Base-by-base conservation (phyloP, 140 eudicot species). In the Cichorium intybus region DNA sequence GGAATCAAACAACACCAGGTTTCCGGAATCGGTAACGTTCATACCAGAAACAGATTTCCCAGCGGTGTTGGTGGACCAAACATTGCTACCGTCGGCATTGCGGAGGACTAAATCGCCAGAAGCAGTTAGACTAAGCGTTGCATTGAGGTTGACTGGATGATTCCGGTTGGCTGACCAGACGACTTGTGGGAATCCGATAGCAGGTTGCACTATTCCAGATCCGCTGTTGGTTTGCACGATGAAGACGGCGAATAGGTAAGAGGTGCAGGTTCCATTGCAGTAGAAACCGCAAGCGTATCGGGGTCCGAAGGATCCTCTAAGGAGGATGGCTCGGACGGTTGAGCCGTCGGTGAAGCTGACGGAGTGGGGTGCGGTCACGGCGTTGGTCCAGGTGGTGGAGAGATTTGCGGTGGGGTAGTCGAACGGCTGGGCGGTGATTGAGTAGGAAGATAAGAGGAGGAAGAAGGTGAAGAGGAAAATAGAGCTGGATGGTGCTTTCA, bases 101-200 rank as follows among this genome's bases (percentile, higher is more conserved):
- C 64, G 18, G 24, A 80, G 70, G 2, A 80, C 73, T 69, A 84
- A 70, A 4, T 81, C 76, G 27, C 91, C 91, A 1, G 54, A 70
- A 7, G 34, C 46, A 29, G 78, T 71, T 22, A 84, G 78, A 18
- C 65, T 50, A 59, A 84, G 68, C 14, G 80, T 81, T 10, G 84
- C 80, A 0, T 78, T 79, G 21, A 70, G 68, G 4, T 60, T 62
- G 20, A 84, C 82, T 0, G 82, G 91, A 24, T n/a, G 69, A 67
- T 84, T 43, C 27, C 82, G 58, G 70, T 84, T 80, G 34, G 86
- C 84, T 17, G 80, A 80, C 91, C 91, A 84, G 6, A 84, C 91
- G 28, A 80, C 77, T 52, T 74, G 86, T 23, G 86, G 86, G 67
- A 77, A 77, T 8, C 73, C 84, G 7, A 74, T 58, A 10, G 68